phyloP scores from a whole-genome alignment of 805 yeast genomes.

The Ogataea corticis region DNA sequence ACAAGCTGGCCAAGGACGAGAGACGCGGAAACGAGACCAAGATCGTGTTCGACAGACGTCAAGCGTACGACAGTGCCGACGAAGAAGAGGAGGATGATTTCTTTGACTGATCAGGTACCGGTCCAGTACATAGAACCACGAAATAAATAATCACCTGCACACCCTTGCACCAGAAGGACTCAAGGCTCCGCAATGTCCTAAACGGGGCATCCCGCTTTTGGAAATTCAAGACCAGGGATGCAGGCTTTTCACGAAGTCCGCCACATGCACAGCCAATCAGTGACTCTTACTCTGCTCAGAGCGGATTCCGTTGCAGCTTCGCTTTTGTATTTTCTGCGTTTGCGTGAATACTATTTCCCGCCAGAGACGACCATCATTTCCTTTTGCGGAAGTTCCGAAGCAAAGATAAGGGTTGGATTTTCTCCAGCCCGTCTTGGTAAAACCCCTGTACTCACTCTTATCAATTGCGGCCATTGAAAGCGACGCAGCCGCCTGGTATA shows the following conservation, averaged over 20 bases:
- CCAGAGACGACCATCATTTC: not conserved
- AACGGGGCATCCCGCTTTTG: no score
- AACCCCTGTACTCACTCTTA: no score
- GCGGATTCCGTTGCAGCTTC: no score
- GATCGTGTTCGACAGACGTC: conserved; percentile 58
- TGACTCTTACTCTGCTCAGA: no score
- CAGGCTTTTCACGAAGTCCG: no score
- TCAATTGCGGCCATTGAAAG: not conserved
- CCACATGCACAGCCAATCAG: no score
- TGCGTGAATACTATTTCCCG: not conserved
- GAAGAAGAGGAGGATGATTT: conserved; percentile 33
- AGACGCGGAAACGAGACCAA: conserved; percentile 59
- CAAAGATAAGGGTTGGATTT: no score
- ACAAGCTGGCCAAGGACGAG: conserved; percentile 76
- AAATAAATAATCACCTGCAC: not conserved
- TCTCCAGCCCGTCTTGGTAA: no score
- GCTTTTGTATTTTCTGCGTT: no score
- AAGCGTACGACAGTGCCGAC: conserved; percentile 21
- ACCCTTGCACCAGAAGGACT: conserved; percentile 1
- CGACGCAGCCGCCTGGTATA: no score
- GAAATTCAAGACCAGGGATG: not conserved
- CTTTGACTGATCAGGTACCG: conserved; percentile 35
- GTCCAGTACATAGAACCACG: no score
- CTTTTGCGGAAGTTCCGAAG: not conserved
- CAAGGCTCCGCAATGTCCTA: no score